Percentiles rank a stretch among this genome's conserved stretches.
phyloP scores from a whole-genome alignment of 192 early-diverging fungal genomes.

The Funneliformis geosporum region DNA sequence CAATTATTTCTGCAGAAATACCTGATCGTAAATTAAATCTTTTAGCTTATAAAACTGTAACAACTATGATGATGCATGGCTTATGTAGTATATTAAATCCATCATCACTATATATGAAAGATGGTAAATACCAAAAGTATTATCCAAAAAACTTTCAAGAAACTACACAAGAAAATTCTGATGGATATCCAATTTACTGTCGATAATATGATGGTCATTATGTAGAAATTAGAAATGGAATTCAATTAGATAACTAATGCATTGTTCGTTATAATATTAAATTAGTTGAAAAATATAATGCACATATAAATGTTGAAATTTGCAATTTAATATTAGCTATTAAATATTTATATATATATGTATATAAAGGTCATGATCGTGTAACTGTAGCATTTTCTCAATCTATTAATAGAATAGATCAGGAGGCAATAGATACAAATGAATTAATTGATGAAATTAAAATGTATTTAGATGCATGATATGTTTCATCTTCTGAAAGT shows the following conservation, averaged over 20 bases:
- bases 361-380: constrained; percentile 41
- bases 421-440: no score
- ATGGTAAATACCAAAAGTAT: constrained; percentile 32
- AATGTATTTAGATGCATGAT: no score
- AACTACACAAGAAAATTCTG: constrained; percentile 6
- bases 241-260: constrained; percentile 38
- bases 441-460: neutral
- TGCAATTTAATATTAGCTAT: constrained; percentile 34
- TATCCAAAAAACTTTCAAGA: constrained; percentile 25
- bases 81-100: constrained; percentile 24
- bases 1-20: no score
- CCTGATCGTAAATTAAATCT: constrained; percentile 23
- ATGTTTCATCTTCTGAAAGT: no score
- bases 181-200: constrained; percentile 39
- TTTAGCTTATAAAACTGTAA: constrained; percentile 30
- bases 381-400: neutral
- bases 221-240: neutral
- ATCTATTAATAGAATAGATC: neutral
- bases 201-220: neutral
- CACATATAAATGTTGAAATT: constrained; percentile 42
- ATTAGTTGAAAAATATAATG: constrained; percentile 41
- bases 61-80: constrained; percentile 35
- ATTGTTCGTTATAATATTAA: constrained; percentile 39
- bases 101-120: constrained; percentile 32
- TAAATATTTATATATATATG: constrained; percentile 47